Evolutionary conservation across 495 filamentous ascomycete genomes (phyloP), one percentile per base, ranked within the genome.

Genomic region (Lepidopterella palustris): DNA sequence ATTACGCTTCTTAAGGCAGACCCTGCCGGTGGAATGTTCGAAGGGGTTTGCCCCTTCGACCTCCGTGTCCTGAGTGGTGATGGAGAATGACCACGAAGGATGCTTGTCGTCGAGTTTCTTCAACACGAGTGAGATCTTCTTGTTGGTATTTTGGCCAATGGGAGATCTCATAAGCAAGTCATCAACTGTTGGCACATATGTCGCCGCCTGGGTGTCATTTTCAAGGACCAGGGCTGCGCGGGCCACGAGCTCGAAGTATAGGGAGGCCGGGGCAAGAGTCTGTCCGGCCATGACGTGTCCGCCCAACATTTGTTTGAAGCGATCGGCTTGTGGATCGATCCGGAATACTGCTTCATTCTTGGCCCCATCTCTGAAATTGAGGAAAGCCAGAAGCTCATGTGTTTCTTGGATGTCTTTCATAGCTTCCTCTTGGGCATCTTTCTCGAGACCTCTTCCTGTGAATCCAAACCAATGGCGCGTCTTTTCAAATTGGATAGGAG

Each of bases 251-350:
- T 59, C 56, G 4, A 59, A 21, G 28, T 59, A 40, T 5, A 59
- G 6, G 5, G 56, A 52, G 5, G 56, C 45, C 6, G 56, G 56
- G 2, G 4, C 2, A 32, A 59, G 45, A 32, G 9, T 1, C 39
- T 59, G 56, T 1, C 47, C 45, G 2, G 20, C 13, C 24, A 59
- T 25, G 4, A 25, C 45, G 45, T 59, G 56, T 8, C 56, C 56
- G 13, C 6, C 20, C n/a, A 52, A 1, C 2, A 51, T 40, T 3
- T 11, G 1, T 18, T 52, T 4, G 20, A 51, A 59, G 1, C 45
- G 27, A 8, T 59, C 45, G 31, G 3, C 3, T 40, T 25, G 20
- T 5, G 5, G 21, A 26, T 8, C 15, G 2, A 57, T 57, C 4
- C 26, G 3, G 40, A 57, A 57, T 1, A 48, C n/a, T 20, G 40